Evolutionary conservation across 2,329 filamentous ascomycete species (phyloP), one percentile per base, ranked within the genome.

Genomic region (Scopulariopsis brevicaulis): DNA sequence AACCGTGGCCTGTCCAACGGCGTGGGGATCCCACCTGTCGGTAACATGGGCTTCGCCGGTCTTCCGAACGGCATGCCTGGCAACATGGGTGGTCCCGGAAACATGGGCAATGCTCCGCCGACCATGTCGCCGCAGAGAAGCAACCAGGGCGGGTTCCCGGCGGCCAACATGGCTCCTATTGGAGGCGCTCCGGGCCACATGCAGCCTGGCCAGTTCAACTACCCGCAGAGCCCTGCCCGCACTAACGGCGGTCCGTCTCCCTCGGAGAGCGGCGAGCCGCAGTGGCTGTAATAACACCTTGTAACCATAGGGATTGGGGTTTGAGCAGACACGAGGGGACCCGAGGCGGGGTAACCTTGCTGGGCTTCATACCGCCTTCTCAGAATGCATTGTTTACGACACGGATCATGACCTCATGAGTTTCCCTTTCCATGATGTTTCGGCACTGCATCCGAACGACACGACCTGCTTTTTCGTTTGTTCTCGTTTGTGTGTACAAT

Each of bases 1-100:
- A 65, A 65, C 62, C 78, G 78, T 48, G 70, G 67, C 62, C 68
- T 77, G 63, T 70, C 73, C 53, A 74, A 71, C 59, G 73, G 66
- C 57, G 67, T 68, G 4, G 64, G 76, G 52, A 61, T 75, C 28
- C 54, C 67, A 20, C 24, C 56, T 18, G 62, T 67, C 28, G 67
- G 65, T 4, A 65, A 64, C 58, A 68, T 66, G 54, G 68, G 68
- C 46, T 59, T 71, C 34, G 70, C 68, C 28, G 63, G 62, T 40
- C 54, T 58, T 40, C 58, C 58, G 53, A 62, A 69, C 57, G 66
- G 65, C 46, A 50, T 63, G 28, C 52, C 62, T n/a, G 57, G 40
- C 53, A 55, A 46, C 53, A 40, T 54, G 52, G 28, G 22, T 22
- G 52, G 52, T 22, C 46, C 46, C 8, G n/a, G 28, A 8, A 55